Base-by-base conservation (phyloP, 176 grass and related monocot species). In the Phyllostachys edulis region DNA sequence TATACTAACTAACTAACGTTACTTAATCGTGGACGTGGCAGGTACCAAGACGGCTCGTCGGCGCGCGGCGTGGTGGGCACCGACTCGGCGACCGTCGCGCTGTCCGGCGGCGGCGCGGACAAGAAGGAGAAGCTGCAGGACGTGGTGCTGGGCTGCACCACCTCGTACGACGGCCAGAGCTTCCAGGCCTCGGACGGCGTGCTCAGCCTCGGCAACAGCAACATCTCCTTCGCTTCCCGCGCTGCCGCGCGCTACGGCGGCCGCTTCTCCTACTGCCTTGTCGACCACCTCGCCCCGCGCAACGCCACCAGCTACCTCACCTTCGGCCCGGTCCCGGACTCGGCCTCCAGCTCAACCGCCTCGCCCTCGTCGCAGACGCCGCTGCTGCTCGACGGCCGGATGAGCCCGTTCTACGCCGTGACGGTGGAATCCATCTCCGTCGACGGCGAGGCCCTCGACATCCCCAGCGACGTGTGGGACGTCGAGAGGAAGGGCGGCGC, bases 211-310 rank as follows among this genome's bases (percentile, higher is more conserved):
- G 96, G 96, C 65, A 78, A 96, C 93, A 99, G 91, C 77, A 59
- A 84, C 73, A 85, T 91, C 86, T 99, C 96, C 46, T 99, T 99
- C 78, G 82, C 96, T 26, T 76, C 87, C 15, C 88, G 88, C 47
- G 96, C 93, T 73, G 85, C 93, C 42, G 80, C 87, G 10, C 87
- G 87, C 78, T 98, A 95, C 82, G 93, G 93, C 0, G 91, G 91
- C 29, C 83, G 86, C 54, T 99, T 99, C 93, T 96, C 96, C 67
- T 96, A 99, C 85, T 99, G 93, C 89, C 92, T 99, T n/a, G 96
- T 99, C 17, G 96, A 99, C 81, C 96, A 99, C 87, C 91, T 99
- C 36, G 86, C 90, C 37, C 93, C 93, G 54, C 91, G 91, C 86
- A 96, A 94, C 79, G 82, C 89, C 85, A 92, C 96, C 62, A 91